Evolutionary conservation across 305 asterid genomes (phyloP), one percentile per base, ranked within the genome.

Genomic region (Solanum hybrid): DNA sequence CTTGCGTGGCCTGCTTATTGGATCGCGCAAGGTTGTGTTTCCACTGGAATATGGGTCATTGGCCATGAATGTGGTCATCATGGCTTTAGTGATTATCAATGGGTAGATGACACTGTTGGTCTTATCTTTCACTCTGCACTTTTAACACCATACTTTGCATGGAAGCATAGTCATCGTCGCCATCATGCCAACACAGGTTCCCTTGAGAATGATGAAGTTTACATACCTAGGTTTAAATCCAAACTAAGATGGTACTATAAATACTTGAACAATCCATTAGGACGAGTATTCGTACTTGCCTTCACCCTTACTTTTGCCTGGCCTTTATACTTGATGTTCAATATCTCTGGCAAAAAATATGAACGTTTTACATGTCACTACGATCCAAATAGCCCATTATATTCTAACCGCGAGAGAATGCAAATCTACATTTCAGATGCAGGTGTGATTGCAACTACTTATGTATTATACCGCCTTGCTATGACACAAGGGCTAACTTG

Each of bases 81-180:
- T 8, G 35, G 37, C 14, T 81, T 81, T 1, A 86, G 91, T 69
- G 89, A 89, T 79, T 86, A 86, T 31, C 86, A 56, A 27, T 86
- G 34, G 91, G 1, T 89, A 7, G 72, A 89, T 34, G 86, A 89
- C 51, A 20, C 42, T 27, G 16, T 89, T 10, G 89, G 91, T 1
- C 37, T 60, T 2, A 26, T 86, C 42, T 3, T 89, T 0, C 91
- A 89, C 16, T 85, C 91, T 26, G 89, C 91, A 1, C 86, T 86
- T 29, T 17, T 89, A 5, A 38, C 84, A 5, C 91, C 91, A 1
- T 90, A 56, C 16, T 90, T 90, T 26, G 35, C 91, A 8, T 90
- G 91, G 91, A 87, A 90, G 20, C 6, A 60, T 22, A 71, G 71
- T n/a, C 91, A 90, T 40, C 91, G 88, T 22, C 81, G 89, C 4